Conservation (phyloP, 1,284 basidiomycete species). For the Leccinum angustisporum region DNA sequence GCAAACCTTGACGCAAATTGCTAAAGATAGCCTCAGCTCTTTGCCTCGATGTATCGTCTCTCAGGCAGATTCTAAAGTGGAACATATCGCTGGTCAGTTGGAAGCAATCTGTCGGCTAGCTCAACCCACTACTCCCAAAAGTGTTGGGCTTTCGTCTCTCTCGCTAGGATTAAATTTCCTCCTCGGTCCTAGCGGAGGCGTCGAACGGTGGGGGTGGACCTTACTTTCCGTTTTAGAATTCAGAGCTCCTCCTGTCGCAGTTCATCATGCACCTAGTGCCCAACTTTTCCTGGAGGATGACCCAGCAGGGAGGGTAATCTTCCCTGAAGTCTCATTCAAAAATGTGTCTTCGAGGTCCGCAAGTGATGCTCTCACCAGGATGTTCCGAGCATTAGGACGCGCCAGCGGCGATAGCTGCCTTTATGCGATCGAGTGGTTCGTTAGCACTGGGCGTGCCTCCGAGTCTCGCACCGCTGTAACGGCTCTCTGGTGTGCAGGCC, state of each 20-base stretch:
- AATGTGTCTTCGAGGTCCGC: conserved; percentile 61
- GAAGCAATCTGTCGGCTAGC: conserved; percentile 65
- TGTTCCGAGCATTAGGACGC: conserved; percentile 72
- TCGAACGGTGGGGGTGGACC: conserved; percentile 89
- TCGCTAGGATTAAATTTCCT: conserved; percentile 61
- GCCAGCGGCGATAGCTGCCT: conserved; percentile 71
- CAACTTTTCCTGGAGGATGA: conserved; percentile 61
- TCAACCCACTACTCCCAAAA: conserved; percentile 18
- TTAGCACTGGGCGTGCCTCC: conserved; percentile 53
- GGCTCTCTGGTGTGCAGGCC: conserved; percentile 81
- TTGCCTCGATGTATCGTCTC: conserved; percentile 74
- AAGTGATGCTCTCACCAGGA: conserved; percentile 55
- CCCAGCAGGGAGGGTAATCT: conserved; percentile 42
- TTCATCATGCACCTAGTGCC: conserved; percentile 46
- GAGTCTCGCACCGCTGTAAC: conserved; percentile 55
- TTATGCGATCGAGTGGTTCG: conserved; percentile 82
- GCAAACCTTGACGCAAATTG: conserved; percentile 53
- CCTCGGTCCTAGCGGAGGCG: conserved; percentile 77
- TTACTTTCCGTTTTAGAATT: conserved; percentile 78
- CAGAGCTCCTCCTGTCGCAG: conserved; percentile 50
- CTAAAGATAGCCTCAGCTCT: conserved; percentile 63
- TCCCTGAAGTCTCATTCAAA: conserved; percentile 61
- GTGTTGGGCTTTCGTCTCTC: conserved; percentile 40
- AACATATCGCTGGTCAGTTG: conserved; percentile 65
- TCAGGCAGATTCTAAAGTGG: conserved; percentile 69